Evolutionary conservation across 2,329 filamentous ascomycete genomes (phyloP).

Genomic region (Fusarium gaditjirri): DNA sequence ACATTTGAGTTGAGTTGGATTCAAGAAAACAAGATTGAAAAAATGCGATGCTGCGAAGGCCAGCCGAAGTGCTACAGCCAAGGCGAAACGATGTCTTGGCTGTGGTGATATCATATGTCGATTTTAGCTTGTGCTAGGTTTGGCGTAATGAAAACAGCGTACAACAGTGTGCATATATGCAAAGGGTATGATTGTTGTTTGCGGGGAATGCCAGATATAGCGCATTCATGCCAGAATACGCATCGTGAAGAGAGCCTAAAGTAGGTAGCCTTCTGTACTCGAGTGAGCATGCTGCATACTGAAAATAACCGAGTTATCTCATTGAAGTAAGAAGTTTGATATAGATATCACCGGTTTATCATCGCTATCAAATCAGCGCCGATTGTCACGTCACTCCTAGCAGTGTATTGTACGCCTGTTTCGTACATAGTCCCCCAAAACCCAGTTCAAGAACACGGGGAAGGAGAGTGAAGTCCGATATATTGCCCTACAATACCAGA

Average conservation of each 20-base stretch:
- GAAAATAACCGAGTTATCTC: not conserved
- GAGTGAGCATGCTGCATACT: not conserved
- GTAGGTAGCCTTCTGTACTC: not conserved
- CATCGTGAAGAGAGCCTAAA: not conserved
- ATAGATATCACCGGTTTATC: not conserved
- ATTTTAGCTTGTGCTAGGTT: not conserved
- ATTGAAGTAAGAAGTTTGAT: not conserved
- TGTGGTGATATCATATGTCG: not conserved
- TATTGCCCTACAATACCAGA: not conserved
- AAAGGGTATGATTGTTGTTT: not conserved
- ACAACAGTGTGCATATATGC: not conserved
- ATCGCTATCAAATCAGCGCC: not conserved
- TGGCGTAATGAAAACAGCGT: not conserved
- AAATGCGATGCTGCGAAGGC: not conserved
- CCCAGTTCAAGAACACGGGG: not conserved
- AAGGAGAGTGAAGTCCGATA: not conserved
- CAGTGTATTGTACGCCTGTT: not conserved
- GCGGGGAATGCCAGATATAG: not conserved
- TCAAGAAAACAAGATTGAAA: not conserved
- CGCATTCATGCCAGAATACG: not conserved
- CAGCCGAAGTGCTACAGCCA: not conserved
- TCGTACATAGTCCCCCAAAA: not conserved
- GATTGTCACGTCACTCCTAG: not conserved
- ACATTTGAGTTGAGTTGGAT: too few relatives aligned
- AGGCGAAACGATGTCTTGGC: not conserved